Percentiles rank a stretch among this genome's conserved stretches.
These are phyloP conservation scores for Claviceps fusiformis DNA, from an alignment of 2,329 filamentous ascomycete species.

Conservation along the genomic window DNA sequence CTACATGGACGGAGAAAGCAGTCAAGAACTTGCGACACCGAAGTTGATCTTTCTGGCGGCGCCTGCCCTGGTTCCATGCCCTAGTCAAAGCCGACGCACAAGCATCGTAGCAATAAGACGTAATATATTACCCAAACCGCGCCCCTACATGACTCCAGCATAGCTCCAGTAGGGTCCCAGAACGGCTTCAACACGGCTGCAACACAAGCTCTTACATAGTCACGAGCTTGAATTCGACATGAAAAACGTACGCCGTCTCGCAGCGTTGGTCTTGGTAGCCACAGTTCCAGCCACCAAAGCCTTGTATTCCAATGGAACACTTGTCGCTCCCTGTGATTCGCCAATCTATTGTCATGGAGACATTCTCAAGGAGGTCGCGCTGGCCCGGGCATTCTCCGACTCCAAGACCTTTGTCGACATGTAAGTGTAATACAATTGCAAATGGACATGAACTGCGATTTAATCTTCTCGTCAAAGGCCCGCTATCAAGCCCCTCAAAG, in stretches of 20 bases:
- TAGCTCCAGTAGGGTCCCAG: background rate
- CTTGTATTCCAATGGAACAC: constrained; percentile 45
- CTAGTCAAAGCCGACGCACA: background rate
- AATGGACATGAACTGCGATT: background rate
- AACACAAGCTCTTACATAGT: background rate
- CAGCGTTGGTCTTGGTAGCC: constrained; percentile 14
- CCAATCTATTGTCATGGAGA: constrained; percentile 55
- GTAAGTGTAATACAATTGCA: constrained; percentile 23
- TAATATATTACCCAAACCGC: background rate
- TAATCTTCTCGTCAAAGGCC: constrained; percentile 28
- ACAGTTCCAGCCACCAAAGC: constrained; percentile 21
- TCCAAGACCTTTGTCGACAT: constrained; percentile 62
- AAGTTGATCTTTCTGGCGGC: too few relatives aligned
- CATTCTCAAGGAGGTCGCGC: constrained; percentile 46
- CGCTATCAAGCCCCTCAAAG: constrained; percentile 41
- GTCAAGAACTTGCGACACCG: background rate
- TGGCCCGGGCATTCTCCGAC: constrained; percentile 50
- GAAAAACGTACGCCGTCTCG: constrained; percentile 13
- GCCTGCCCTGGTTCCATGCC: too few relatives aligned
- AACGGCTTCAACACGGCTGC: background rate
- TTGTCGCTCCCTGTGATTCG: constrained; percentile 52
- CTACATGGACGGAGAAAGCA: too few relatives aligned
- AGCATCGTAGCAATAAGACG: background rate
- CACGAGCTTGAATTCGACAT: constrained; percentile 7
- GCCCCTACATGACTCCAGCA: too few relatives aligned